Conservation (phyloP, 768 basidiomycete genomes). For the Ramaria sp. region DNA sequence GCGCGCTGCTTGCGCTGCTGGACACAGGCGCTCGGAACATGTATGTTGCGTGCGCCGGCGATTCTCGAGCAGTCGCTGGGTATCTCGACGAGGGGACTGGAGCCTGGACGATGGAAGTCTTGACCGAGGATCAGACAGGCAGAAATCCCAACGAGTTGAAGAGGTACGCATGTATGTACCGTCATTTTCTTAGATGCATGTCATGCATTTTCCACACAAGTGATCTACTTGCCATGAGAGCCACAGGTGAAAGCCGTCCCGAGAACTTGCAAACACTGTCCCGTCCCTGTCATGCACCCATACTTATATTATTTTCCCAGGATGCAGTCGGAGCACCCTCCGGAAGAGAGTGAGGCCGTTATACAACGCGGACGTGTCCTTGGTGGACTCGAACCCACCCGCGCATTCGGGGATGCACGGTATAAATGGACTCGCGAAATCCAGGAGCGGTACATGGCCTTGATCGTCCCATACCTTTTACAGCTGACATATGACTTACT, state of each 20-base stretch:
- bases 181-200: not conserved
- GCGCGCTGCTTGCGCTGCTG: conserved; percentile 80
- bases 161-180: conserved; percentile 40
- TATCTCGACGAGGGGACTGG: conserved; percentile 75
- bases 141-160: conserved; percentile 76
- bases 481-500: not conserved
- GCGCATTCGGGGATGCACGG: conserved; percentile 82
- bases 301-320: conserved; percentile 25
- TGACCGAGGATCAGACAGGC: conserved; percentile 94
- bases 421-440: conserved; percentile 78
- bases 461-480: not conserved
- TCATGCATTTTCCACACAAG: not conserved
- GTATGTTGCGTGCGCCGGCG: conserved; percentile 88
- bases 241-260: not conserved
- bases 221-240: not conserved
- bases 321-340: conserved; percentile 75
- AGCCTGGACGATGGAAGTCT: conserved; percentile 85
- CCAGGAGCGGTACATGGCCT: conserved; percentile 51
- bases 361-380: conserved; percentile 75
- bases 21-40: conserved; percentile 76
- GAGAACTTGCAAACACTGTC: too few species aligned
- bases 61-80: conserved; percentile 92
- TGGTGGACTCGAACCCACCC: conserved; percentile 77
- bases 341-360: conserved; percentile 60
- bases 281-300: too few species aligned